These are phyloP conservation scores for Postia placenta DNA, from an alignment of 768 basidiomycete genomes.

Conservation along the genomic window DNA sequence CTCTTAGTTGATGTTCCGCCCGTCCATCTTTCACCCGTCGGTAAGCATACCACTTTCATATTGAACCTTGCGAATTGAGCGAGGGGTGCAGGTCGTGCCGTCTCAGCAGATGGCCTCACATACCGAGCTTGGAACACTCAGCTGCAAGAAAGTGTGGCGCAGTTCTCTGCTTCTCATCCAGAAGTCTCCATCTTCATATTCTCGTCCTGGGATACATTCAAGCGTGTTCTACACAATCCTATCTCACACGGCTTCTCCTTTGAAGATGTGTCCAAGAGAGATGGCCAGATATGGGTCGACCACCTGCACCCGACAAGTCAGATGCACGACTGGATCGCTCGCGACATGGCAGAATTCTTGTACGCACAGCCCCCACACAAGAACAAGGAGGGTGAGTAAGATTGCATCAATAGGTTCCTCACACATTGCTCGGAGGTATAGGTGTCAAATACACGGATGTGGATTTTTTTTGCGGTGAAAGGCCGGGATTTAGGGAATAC, in stretches of 20 bases:
- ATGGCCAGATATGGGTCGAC: conserved; percentile 46
- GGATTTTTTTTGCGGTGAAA: too few relatives aligned
- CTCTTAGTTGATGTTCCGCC: conserved; percentile 57
- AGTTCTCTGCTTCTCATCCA: conserved; percentile 34
- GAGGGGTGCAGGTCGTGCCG: too few relatives aligned
- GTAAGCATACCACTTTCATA: too few relatives aligned
- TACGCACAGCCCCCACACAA: too few relatives aligned
- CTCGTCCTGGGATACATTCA: conserved; percentile 43
- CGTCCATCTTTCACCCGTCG: conserved; percentile 41
- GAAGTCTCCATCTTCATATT: conserved; percentile 45
- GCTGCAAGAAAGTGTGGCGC: conserved; percentile 26
- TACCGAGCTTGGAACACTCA: conserved; percentile 38
- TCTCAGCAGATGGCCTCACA: neutral
- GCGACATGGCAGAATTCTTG: conserved; percentile 34
- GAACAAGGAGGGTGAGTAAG: too few relatives aligned
- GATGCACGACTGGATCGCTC: conserved; percentile 44
- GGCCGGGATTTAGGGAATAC: too few relatives aligned
- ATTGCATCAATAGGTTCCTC: too few relatives aligned
- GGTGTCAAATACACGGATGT: too few relatives aligned
- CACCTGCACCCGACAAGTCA: conserved; percentile 46
- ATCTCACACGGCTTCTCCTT: conserved; percentile 31
- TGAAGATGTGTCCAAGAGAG: conserved; percentile 25
- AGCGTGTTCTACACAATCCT: conserved; percentile 41
- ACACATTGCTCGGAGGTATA: too few relatives aligned
- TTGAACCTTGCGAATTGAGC: too few relatives aligned